Evolutionary conservation across 805 yeast species (phyloP).

Genomic region (Saccharomycopsis lassenensis): DNA sequence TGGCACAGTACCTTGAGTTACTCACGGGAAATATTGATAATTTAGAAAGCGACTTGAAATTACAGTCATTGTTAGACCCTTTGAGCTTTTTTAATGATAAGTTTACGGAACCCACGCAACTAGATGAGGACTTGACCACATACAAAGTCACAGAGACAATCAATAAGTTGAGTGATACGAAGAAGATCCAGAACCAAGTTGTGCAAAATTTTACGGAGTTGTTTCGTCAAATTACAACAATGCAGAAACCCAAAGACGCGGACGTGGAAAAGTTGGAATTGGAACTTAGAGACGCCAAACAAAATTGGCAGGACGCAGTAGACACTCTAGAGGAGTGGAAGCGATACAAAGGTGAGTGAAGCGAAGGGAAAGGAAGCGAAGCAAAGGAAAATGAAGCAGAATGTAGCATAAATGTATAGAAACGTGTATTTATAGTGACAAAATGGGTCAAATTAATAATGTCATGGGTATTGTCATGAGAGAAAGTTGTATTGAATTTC

Average conservation of each 20-base stretch:
- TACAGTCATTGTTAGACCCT: too few species aligned
- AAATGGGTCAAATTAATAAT: too few species aligned
- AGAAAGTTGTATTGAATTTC: too few species aligned
- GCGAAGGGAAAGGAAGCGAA: too few species aligned
- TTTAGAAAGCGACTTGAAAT: too few species aligned
- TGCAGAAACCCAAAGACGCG: conserved; percentile 11
- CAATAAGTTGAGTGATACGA: conserved; percentile 1
- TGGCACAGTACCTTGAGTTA: conserved; percentile 4
- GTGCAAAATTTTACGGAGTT: conserved; percentile 1
- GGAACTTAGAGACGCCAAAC: conserved; percentile 19
- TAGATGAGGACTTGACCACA: not conserved
- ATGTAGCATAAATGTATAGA: too few species aligned
- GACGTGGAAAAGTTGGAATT: conserved; percentile 16
- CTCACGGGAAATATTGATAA: too few species aligned
- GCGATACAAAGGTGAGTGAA: conserved; percentile 17
- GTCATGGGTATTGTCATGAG: too few species aligned
- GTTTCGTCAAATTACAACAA: not conserved
- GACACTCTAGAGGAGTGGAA: conserved; percentile 24
- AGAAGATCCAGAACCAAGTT: conserved; percentile 4
- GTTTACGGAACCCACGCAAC: not conserved
- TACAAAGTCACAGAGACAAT: not conserved
- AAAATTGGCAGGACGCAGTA: conserved; percentile 22
- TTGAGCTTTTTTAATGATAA: not conserved
- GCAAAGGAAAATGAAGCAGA: too few species aligned
- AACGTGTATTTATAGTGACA: too few species aligned